Base-by-base conservation (phyloP, 257 asterid genomes). In the Penstemon newberryi region DNA sequence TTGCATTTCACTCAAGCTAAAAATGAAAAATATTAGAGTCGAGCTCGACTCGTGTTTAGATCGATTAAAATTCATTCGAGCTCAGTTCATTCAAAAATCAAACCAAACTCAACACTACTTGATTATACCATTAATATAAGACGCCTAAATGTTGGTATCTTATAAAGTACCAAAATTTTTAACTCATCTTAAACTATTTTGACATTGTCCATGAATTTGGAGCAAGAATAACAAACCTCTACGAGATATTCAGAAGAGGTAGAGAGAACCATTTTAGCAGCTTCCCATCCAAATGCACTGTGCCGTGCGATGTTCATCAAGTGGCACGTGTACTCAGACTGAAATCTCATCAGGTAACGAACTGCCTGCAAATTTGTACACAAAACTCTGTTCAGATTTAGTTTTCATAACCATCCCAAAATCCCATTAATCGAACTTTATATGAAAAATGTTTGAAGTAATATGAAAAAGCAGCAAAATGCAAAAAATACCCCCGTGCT, bases 311-410 rank as follows among this genome's bases (percentile, higher is more conserved):
- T 60, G 79, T 94, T 94, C 85, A 94, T 78, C 56, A 94, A 63
- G 82, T 76, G 76, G 86, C 99, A 94, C 4, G 87, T 91, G 79
- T 94, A 94, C 72, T 83, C 89, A 0, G 97, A 78, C 66, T 81
- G 89, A 81, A 89, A 94, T 83, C 99, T 86, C 99, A 94, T 91
- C 63, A 94, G 84, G 78, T 94, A 94, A 37, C 97, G 96, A 74
- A 94, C 67, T 39, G 97, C 97, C 99, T 93, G 86, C 59, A 18
- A 69, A 70, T 51, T 53, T 25, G n/a, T 0, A 40, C 9, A 15
- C 13, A 46, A 47, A n/a, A 68, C 56, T 33, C 7, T 5, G 10
- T 11, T 38, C 8, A 19, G 7, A 36, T 19, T 33, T 56, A 5
- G n/a, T 8, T 56, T 1, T 8, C 2, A 4, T 19, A 10, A 2